phyloP scores from a whole-genome alignment of 1,139 yeast species.

The Suhomyces bokatorum region DNA sequence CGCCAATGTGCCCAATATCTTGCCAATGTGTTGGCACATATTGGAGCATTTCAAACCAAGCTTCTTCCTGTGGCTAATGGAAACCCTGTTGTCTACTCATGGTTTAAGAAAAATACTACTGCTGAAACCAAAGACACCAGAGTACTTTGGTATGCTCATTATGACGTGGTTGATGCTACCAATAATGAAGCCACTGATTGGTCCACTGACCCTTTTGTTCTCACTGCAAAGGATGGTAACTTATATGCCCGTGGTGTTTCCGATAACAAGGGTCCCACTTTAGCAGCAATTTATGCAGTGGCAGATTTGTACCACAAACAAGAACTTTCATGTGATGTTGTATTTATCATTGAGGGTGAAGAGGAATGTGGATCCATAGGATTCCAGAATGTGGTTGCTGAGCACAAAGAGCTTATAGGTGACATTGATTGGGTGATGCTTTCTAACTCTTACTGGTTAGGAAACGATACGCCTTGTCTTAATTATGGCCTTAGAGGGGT shows the following conservation, averaged over 20 bases:
- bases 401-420: slow-evolving; percentile 57
- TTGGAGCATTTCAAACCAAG: slow-evolving; percentile 73
- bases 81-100: slow-evolving; percentile 82
- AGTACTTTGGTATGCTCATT: slow-evolving; percentile 90
- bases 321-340: slow-evolving; percentile 67
- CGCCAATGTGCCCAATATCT: slow-evolving; percentile 84
- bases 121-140: slow-evolving; percentile 27
- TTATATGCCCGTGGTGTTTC: slow-evolving; percentile 90
- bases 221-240: slow-evolving; percentile 81
- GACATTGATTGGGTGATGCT: slow-evolving; percentile 83
- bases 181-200: slow-evolving; percentile 54
- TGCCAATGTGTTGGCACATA: slow-evolving; percentile 56
- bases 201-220: slow-evolving; percentile 75
- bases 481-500: slow-evolving; percentile 95
- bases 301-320: slow-evolving; percentile 62
- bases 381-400: slow-evolving; percentile 62
- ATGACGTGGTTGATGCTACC: slow-evolving; percentile 77
- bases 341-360: slow-evolving; percentile 89
- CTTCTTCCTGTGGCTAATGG: slow-evolving; percentile 71
- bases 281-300: slow-evolving; percentile 88
- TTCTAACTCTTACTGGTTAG: slow-evolving; percentile 93
- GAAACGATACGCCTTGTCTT: slow-evolving; percentile 83
- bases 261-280: slow-evolving; percentile 91
- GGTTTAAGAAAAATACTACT: slow-evolving; percentile 51
- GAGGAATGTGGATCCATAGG: slow-evolving; percentile 94